Percentiles rank a stretch among this genome's conserved stretches.
Conservation (phyloP, 257 asterid species). For the Leonotis leonurus region DNA sequence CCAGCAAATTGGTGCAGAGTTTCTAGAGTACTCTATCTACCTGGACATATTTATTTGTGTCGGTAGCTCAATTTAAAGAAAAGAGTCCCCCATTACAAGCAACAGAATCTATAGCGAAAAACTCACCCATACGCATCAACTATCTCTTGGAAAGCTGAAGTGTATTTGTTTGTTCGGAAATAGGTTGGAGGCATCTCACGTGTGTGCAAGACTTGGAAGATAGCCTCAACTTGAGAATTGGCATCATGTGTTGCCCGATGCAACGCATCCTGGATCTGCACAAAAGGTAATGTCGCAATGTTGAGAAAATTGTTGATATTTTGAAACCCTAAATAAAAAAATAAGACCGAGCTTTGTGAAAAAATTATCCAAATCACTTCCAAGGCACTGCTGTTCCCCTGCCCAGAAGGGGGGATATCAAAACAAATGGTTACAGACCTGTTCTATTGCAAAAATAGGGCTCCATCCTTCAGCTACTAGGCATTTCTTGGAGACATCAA, state of each 20-base stretch:
- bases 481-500: slow-evolving; percentile 93
- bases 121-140: slow-evolving; percentile 99
- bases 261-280: slow-evolving; percentile 82
- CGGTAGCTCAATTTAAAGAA: not conserved
- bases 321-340: slow-evolving; percentile 1
- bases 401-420: not conserved
- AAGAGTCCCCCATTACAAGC: not conserved
- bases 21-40: slow-evolving; percentile 2
- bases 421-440: slow-evolving; percentile 36
- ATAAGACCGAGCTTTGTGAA: not conserved
- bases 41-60: not conserved
- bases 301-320: not conserved
- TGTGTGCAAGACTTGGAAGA: slow-evolving; percentile 76
- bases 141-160: slow-evolving; percentile 85
- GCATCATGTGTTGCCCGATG: slow-evolving; percentile 72
- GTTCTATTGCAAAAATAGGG: slow-evolving; percentile 84
- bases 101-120: not conserved
- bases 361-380: not conserved
- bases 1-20: too few species aligned
- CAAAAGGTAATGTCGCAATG: not conserved
- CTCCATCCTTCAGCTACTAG: slow-evolving; percentile 99
- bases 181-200: slow-evolving; percentile 96
- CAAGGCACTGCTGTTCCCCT: not conserved
- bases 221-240: slow-evolving; percentile 92
- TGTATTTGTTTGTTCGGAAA: slow-evolving; percentile 83